A percentile compares a stretch with the other conserved stretches of the same genome.
phyloP scores from a whole-genome alignment of 2,329 filamentous ascomycete genomes.

The Fusarium sp. region DNA sequence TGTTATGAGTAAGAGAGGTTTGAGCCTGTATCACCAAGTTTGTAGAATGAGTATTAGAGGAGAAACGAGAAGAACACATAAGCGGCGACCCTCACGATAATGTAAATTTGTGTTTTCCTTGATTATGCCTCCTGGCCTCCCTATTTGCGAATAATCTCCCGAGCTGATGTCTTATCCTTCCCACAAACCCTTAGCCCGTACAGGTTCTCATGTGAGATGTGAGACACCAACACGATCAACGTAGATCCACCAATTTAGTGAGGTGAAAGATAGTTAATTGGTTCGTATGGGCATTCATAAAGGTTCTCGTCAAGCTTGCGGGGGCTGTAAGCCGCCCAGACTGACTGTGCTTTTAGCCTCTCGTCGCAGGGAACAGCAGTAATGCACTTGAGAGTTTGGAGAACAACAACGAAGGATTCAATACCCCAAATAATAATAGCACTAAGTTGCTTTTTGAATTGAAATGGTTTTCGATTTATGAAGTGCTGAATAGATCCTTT shows the following conservation, averaged over 20 bases:
- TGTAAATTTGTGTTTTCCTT: conserved; percentile 4
- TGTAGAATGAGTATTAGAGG: background rate
- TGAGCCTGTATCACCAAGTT: no score
- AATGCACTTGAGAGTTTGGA: background rate
- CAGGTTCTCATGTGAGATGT: conserved; percentile 37
- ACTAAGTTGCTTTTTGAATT: background rate
- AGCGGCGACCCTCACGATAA: background rate
- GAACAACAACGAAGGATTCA: background rate
- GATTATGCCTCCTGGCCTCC: no score
- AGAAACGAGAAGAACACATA: background rate
- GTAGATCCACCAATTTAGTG: conserved; percentile 12
- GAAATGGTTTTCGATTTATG: background rate
- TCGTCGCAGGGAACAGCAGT: background rate
- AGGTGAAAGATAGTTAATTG: conserved; percentile 16
- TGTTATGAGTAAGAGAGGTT: no score
- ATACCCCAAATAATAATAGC: background rate
- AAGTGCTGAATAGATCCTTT: background rate
- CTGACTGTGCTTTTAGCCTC: conserved; percentile 27
- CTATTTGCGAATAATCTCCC: background rate
- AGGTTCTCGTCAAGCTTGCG: conserved; percentile 6
- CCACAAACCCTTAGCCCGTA: conserved; percentile 17
- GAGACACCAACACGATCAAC: conserved; percentile 3
- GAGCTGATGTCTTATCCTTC: conserved; percentile 23
- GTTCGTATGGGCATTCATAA: conserved; percentile 12
- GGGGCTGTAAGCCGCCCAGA: background rate